Evolutionary conservation across 306 rosid genomes (phyloP), one percentile per base, ranked within the genome.

Genomic region (Canavalia gladiata): DNA sequence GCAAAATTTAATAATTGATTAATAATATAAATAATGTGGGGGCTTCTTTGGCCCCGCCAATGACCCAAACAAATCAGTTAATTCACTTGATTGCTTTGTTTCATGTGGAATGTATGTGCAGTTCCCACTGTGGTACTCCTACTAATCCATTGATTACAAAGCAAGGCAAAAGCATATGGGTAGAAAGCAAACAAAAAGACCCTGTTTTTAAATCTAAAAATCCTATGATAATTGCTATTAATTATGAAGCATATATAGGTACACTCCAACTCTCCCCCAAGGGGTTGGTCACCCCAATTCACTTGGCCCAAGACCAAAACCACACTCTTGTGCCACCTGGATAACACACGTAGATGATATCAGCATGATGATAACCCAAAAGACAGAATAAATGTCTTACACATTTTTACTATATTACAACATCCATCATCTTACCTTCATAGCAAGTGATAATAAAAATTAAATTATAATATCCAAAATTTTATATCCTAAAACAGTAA

Each of bases 331-430:
- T 84, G 97, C 89, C 89, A 91, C 95, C 97, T 92, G 90, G 84
- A 85, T 70, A 55, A 33, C 80, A 72, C 77, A 77, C 88, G 43
- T 85, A 56, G 83, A 78, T 92, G 98, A 91, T 76, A 72, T 91
- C 91, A 94, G 95, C 98, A 90, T 94, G 89, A 86, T 92, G 89
- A 88, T 90, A 90, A 77, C 87, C 87, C 88, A 75, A 74, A 46
- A 29, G 8, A 78, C 46, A 68, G 7, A 42, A 41, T 8, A 8
- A 9, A 29, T 54, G 28, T 51, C 57, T 65, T 30, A 5, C 68
- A 68, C 57, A 72, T 34, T 67, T 31, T 56, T 35, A 6, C 29
- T 5, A 67, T 50, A 18, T 56, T 35, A 6, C 29, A 2, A 67
- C 37, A 18, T 18, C 46, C 55, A n/a, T 60, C 46, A 31, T 3